Evolutionary conservation across 2,329 filamentous ascomycete genomes (phyloP).

Genomic region (Parastagonospora nodorum): DNA sequence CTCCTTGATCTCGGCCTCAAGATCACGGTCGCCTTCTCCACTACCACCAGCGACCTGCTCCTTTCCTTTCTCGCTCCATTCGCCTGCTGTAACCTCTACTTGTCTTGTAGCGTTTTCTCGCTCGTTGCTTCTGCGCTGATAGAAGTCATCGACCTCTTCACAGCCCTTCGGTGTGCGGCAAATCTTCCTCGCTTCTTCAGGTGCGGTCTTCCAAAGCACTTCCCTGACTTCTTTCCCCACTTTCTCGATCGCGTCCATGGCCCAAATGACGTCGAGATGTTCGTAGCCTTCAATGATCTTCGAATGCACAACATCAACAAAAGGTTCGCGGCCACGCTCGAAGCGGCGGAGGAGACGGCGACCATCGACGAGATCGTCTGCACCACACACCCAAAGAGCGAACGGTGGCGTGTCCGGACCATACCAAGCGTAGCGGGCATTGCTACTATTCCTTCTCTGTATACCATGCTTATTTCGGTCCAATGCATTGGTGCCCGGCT

Average conservation of each 20-base stretch:
- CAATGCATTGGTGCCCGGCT: slow-evolving; percentile 1
- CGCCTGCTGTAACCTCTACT: slow-evolving; percentile 35
- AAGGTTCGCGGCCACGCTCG: slow-evolving; percentile 76
- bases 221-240: slow-evolving; percentile 81
- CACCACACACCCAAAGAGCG: slow-evolving; percentile 85
- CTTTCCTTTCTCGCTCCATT: slow-evolving; percentile 37
- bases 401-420: slow-evolving; percentile 78
- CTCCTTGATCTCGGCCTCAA: slow-evolving; percentile 16
- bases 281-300: slow-evolving; percentile 84
- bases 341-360: slow-evolving; percentile 74
- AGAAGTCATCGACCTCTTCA: slow-evolving; percentile 50
- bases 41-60: slow-evolving; percentile 34
- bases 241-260: slow-evolving; percentile 82
- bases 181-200: slow-evolving; percentile 58
- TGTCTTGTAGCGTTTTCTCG: slow-evolving; percentile 24
- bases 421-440: slow-evolving; percentile 72
- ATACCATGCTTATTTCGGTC: slow-evolving; percentile 5
- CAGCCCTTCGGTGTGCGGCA: slow-evolving; percentile 72
- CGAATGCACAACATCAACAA: slow-evolving; percentile 78
- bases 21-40: slow-evolving; percentile 28
- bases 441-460: slow-evolving; percentile 47
- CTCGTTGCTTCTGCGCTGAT: slow-evolving; percentile 16
- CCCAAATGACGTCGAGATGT: slow-evolving; percentile 94
- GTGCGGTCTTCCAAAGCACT: slow-evolving; percentile 79
- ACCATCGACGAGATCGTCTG: slow-evolving; percentile 85